phyloP scores from a whole-genome alignment of 495 filamentous ascomycete genomes.

The Aspergillus haitiensis region DNA sequence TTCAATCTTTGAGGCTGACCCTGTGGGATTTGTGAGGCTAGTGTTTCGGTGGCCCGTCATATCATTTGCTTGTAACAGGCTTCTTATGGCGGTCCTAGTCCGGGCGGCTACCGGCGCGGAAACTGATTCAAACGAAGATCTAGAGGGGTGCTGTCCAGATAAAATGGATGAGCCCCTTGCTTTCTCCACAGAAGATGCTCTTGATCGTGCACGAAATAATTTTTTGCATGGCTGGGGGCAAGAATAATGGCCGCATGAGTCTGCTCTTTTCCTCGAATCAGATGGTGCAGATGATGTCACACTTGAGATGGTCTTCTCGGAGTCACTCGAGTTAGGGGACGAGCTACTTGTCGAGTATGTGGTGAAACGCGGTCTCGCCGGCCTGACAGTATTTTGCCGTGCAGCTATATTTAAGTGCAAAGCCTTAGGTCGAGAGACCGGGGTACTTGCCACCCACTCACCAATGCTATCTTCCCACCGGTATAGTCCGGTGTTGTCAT shows the following conservation, averaged over 20 bases:
- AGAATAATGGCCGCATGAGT: conserved; percentile 16
- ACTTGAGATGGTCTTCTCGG: conserved; percentile 28
- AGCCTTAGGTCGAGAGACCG: conserved; percentile 30
- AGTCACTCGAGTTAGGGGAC: conserved; percentile 23
- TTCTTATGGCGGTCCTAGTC: conserved; percentile 20
- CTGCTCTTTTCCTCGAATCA: conserved; percentile 26
- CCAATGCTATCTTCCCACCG: conserved; percentile 58
- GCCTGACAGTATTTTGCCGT: conserved; percentile 12
- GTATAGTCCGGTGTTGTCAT: conserved; percentile 33
- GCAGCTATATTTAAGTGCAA: conserved; percentile 3
- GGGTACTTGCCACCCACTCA: conserved; percentile 54
- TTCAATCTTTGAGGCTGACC: conserved; percentile 29
- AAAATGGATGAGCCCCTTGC: conserved; percentile 2
- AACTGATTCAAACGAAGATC: conserved; percentile 15
- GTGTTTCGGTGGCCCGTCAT: background rate
- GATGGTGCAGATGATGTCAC: conserved; percentile 38
- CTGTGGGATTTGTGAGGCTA: conserved; percentile 5
- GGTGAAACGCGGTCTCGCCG: conserved; percentile 7
- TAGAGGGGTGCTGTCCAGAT: background rate
- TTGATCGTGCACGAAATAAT: conserved; percentile 19
- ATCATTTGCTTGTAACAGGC: conserved; percentile 11
- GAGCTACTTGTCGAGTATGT: conserved; percentile 32
- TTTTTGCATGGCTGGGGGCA: conserved; percentile 33
- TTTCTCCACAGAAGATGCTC: conserved; percentile 1
- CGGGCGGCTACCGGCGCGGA: conserved; percentile 25